Conservation (phyloP, 208 protist species). For the Acanthamoeba culbertsoni region DNA sequence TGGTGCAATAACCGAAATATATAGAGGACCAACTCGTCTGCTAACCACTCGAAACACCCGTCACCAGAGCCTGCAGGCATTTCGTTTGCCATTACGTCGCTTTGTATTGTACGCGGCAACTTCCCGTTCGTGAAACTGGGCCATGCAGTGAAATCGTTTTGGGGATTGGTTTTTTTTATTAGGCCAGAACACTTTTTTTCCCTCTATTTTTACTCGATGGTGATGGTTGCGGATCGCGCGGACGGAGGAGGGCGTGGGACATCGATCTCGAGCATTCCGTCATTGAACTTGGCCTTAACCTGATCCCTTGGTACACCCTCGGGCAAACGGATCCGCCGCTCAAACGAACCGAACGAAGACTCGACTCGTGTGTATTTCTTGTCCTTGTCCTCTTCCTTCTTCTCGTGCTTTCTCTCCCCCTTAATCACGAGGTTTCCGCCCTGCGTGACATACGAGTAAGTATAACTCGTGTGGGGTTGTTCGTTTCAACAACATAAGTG, state of each 20-base stretch:
- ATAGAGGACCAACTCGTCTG: not conserved
- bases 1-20: not conserved
- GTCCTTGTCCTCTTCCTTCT: conserved; percentile 60
- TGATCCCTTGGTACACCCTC: not conserved
- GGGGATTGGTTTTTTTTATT: not conserved
- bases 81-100: too few species aligned
- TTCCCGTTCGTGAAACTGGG: not conserved
- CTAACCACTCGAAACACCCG: not conserved
- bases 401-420: conserved; percentile 40
- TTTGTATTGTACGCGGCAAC: too few species aligned
- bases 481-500: not conserved
- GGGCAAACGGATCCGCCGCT: not conserved
- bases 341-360: not conserved
- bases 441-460: not conserved
- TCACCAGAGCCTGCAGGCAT: too few species aligned
- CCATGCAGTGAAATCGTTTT: not conserved
- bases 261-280: conserved; percentile 49
- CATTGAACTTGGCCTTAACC: conserved; percentile 17
- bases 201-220: not conserved
- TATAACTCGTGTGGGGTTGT: not conserved
- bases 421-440: not conserved
- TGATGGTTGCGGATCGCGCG: not conserved
- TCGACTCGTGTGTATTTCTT: not conserved
- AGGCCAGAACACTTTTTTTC: not conserved
- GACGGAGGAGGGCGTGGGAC: not conserved